These are phyloP conservation scores for Protea cynaroides DNA, from an alignment of 164 flowering plant species.

Conservation along the genomic window DNA sequence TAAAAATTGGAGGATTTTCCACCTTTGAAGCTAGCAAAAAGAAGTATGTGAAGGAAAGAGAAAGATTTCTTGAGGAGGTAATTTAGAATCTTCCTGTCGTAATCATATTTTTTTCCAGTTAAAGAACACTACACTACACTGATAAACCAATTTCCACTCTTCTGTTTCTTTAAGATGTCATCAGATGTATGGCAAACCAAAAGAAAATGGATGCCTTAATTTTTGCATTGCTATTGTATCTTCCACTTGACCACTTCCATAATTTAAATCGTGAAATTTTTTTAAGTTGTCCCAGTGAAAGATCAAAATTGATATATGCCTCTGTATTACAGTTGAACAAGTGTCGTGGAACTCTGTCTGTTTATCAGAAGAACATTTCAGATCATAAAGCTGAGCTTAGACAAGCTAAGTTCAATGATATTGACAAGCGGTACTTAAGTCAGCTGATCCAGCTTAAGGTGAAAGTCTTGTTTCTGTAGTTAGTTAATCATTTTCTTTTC, in stretches of 20 bases:
- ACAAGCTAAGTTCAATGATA: conserved; percentile 85
- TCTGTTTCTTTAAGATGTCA: neutral
- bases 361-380: conserved; percentile 76
- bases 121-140: neutral
- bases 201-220: no score
- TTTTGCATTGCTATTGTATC: no score
- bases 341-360: conserved; percentile 76
- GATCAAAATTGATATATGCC: neutral
- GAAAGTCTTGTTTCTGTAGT: neutral
- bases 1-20: conserved; percentile 64
- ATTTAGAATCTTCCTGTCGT: neutral
- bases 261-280: no score
- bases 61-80: conserved; percentile 88
- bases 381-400: conserved; percentile 75
- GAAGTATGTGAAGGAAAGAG: conserved; percentile 63
- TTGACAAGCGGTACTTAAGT: conserved; percentile 87
- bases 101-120: neutral
- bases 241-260: no score
- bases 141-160: neutral
- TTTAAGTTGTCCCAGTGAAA: no score
- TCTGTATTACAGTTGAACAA: conserved; percentile 55
- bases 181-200: neutral
- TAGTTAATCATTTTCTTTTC: neutral
- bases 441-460: conserved; percentile 98
- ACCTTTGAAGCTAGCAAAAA: conserved; percentile 53